These are phyloP conservation scores for Phytophthora citrophthora DNA, from an alignment of 352 stramenopile species.

Conservation along the genomic window DNA sequence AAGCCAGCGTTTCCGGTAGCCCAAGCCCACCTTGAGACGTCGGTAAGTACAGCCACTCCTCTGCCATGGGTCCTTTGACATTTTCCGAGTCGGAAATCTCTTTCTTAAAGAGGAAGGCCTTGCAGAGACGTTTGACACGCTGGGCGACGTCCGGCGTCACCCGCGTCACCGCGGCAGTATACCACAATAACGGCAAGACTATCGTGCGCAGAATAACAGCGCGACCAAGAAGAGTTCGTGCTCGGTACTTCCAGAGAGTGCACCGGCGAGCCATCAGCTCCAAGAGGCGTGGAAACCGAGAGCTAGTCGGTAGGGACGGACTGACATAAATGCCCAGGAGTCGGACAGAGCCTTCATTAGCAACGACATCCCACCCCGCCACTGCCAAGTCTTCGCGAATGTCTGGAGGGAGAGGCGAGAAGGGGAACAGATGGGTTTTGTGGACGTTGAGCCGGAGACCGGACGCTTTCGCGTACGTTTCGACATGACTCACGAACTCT, in stretches of 20 bases:
- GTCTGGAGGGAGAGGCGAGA: neutral
- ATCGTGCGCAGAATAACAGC: conserved; percentile 10
- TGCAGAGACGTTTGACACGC: conserved; percentile 1
- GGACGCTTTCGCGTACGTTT: neutral
- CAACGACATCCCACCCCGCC: neutral
- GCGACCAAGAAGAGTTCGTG: conserved; percentile 1
- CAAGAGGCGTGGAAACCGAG: neutral
- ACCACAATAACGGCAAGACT: conserved; percentile 11
- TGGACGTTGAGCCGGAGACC: conserved; percentile 11
- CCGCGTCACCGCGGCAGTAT: conserved; percentile 12
- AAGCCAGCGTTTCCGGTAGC: neutral
- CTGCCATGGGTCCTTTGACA: neutral
- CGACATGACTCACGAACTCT: neutral
- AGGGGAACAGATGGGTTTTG: conserved; percentile 17
- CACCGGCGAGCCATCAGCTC: conserved; percentile 3
- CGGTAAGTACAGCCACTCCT: conserved; percentile 18
- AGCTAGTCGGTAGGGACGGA: conserved; percentile 5
- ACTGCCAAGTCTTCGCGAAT: neutral
- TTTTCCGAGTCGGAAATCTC: neutral
- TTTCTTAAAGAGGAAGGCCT: conserved; percentile 18
- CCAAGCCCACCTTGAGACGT: conserved; percentile 10
- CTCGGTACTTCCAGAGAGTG: conserved; percentile 9
- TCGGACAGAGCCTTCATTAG: neutral
- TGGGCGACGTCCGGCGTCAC: neutral
- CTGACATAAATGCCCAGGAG: conserved; percentile 10